A percentile compares a stretch with the other conserved stretches of the same genome.
Conservation (phyloP, 2,329 filamentous ascomycete species). For the Sporothrix brunneoviolacea region DNA sequence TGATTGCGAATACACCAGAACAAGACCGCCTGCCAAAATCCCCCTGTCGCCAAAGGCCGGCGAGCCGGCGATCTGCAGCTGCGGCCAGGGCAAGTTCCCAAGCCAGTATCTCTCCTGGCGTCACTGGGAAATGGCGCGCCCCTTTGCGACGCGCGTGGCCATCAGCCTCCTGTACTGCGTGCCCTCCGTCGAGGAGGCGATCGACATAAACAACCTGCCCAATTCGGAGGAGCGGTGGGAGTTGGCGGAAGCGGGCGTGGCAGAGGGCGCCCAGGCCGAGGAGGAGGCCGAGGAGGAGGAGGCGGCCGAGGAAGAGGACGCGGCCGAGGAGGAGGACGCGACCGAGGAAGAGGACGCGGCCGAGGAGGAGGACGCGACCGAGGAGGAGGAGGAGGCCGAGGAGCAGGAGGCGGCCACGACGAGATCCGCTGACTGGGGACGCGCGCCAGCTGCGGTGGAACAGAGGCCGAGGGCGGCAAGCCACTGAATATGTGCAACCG, state of each 20-base stretch:
- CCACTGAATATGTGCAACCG: constrained; percentile 37
- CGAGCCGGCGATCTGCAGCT: constrained; percentile 37
- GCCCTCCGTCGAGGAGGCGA: constrained; percentile 35
- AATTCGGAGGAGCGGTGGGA: constrained; percentile 15
- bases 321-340: too few relatives aligned
- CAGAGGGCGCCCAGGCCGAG: not conserved
- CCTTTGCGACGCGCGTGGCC: constrained; percentile 46
- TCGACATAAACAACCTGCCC: too few relatives aligned
- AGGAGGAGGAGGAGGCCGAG: too few relatives aligned
- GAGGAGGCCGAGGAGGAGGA: not conserved
- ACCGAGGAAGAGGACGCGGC: too few relatives aligned
- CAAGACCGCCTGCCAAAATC: constrained; percentile 28
- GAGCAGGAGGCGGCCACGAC: not conserved
- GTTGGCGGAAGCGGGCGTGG: not conserved
- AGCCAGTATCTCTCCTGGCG: constrained; percentile 34
- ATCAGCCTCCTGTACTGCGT: constrained; percentile 49
- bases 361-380: too few relatives aligned
- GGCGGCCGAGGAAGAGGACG: too few relatives aligned
- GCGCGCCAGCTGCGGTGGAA: constrained; percentile 33
- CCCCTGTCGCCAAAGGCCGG: constrained; percentile 34
- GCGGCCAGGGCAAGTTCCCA: constrained; percentile 38
- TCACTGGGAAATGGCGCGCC: constrained; percentile 35
- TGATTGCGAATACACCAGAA: constrained; percentile 36
- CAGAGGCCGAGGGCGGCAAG: constrained; percentile 23
- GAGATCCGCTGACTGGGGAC: constrained; percentile 8